These are phyloP conservation scores for Monosporascus ibericus DNA, from an alignment of 2,329 filamentous ascomycete species.

Conservation along the genomic window DNA sequence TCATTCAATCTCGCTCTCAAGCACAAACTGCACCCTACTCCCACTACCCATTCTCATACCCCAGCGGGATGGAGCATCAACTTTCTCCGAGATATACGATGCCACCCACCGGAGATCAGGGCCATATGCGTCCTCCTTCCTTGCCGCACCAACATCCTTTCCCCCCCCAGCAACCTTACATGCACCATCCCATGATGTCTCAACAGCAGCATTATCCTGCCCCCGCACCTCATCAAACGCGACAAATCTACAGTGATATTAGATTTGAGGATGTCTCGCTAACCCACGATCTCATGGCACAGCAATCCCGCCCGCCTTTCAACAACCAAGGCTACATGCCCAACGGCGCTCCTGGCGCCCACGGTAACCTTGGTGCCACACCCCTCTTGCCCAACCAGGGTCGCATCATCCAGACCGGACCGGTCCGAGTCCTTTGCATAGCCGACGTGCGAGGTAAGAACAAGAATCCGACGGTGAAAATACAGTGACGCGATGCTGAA, in stretches of 20 bases:
- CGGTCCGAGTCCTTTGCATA: slow-evolving; percentile 62
- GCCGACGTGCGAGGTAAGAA: slow-evolving; percentile 64
- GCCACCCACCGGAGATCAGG: background rate
- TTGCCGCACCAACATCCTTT: background rate
- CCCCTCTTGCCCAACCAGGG: slow-evolving; percentile 64
- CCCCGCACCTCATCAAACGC: background rate
- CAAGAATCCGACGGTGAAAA: slow-evolving; percentile 2
- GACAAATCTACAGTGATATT: slow-evolving; percentile 7
- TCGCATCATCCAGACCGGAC: slow-evolving; percentile 58
- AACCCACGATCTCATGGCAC: slow-evolving; percentile 9
- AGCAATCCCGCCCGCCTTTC: slow-evolving; percentile 34
- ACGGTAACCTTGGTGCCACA: slow-evolving; percentile 43
- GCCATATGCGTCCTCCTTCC: background rate
- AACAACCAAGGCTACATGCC: slow-evolving; percentile 54
- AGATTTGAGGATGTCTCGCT: slow-evolving; percentile 10
- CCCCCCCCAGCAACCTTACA: background rate
- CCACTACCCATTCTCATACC: too few relatives aligned
- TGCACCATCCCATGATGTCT: background rate
- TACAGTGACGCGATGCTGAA: slow-evolving; percentile 9
- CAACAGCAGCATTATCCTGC: background rate
- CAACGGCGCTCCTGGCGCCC: slow-evolving; percentile 49
- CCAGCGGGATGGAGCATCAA: background rate
- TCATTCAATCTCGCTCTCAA: too few relatives aligned
- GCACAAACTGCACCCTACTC: too few relatives aligned
- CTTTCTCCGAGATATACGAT: background rate